phyloP scores from a whole-genome alignment of 768 basidiomycete genomes.

The Grammothele lineata region DNA sequence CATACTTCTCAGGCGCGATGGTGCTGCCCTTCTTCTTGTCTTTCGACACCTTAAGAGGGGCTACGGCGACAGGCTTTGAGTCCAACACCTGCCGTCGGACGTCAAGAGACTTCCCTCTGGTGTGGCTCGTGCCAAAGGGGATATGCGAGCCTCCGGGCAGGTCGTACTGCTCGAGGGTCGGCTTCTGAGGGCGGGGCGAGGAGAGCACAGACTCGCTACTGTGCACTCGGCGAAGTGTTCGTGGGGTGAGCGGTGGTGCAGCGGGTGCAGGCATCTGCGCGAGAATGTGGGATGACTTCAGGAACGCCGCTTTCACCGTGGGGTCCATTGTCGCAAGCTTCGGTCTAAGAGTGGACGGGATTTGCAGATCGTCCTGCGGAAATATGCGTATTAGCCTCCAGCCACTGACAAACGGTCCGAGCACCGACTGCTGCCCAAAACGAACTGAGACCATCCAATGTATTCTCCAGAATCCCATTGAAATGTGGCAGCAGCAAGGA shows the following conservation, averaged over 20 bases:
- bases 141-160: slow-evolving; percentile 4
- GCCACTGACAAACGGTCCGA: too few species aligned
- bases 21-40: slow-evolving; percentile 41
- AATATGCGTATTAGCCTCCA: too few species aligned
- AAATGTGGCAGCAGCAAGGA: slow-evolving; percentile 12
- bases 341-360: slow-evolving; percentile 70
- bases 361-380: slow-evolving; percentile 81
- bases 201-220: slow-evolving; percentile 69
- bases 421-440: too few species aligned
- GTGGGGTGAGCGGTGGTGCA: slow-evolving; percentile 43
- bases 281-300: slow-evolving; percentile 77
- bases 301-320: slow-evolving; percentile 87
- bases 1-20: slow-evolving; percentile 57
- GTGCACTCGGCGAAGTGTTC: slow-evolving; percentile 60
- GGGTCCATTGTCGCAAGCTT: slow-evolving; percentile 80
- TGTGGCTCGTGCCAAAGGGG: slow-evolving; percentile 9
- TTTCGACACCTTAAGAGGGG: slow-evolving; percentile 35
- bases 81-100: slow-evolving; percentile 23
- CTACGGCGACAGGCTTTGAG: slow-evolving; percentile 4
- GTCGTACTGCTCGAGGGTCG: slow-evolving; percentile 9
- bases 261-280: slow-evolving; percentile 30
- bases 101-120: slow-evolving; percentile 61
- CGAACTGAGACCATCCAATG: too few species aligned
- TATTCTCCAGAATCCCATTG: too few species aligned
- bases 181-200: slow-evolving; percentile 35